Evolutionary conservation across 192 early-diverging fungal genomes (phyloP).

Genomic region (Gonapodya sp.): DNA sequence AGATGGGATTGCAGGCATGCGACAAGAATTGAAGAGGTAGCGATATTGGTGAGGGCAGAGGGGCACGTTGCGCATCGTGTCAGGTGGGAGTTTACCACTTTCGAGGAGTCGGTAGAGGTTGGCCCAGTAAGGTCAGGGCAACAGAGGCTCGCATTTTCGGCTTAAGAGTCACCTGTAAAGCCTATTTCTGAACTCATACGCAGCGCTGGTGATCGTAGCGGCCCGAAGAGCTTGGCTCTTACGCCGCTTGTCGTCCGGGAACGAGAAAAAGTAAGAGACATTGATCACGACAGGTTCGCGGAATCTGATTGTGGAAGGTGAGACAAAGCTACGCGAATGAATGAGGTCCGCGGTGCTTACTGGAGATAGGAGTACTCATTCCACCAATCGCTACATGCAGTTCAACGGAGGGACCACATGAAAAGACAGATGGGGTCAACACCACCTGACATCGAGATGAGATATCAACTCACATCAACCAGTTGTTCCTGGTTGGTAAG

Average conservation of each 20-base stretch:
- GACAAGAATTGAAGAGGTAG: conserved; percentile 94
- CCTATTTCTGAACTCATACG: conserved; percentile 73
- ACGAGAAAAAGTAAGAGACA: conserved; percentile 94
- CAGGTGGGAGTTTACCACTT: conserved; percentile 68
- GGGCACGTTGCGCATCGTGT: conserved; percentile 64
- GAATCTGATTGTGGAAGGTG: conserved; percentile 51
- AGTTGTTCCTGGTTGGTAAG: conserved; percentile 3
- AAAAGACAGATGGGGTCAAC: not conserved
- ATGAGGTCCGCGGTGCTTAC: not conserved
- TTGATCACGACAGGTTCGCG: conserved; percentile 92
- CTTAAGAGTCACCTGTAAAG: conserved; percentile 47
- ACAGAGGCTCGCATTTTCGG: not conserved
- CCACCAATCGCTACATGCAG: conserved; percentile 82
- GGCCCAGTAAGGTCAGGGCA: not conserved
- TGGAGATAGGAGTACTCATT: conserved; percentile 74
- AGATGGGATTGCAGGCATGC: conserved; percentile 75
- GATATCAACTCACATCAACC: conserved; percentile 9
- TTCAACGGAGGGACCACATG: not conserved
- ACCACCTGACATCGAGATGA: conserved; percentile 9
- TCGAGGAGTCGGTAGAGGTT: conserved; percentile 9
- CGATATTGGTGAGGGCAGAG: conserved; percentile 87
- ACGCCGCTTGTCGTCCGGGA: conserved; percentile 66
- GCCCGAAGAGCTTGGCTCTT: conserved; percentile 42
- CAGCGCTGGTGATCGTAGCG: conserved; percentile 80
- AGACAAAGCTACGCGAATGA: too few species aligned